Percentiles rank a stretch among this genome's conserved stretches.
Conservation (phyloP, 2,329 filamentous ascomycete genomes). For the Apiospora rasikravindrae region DNA sequence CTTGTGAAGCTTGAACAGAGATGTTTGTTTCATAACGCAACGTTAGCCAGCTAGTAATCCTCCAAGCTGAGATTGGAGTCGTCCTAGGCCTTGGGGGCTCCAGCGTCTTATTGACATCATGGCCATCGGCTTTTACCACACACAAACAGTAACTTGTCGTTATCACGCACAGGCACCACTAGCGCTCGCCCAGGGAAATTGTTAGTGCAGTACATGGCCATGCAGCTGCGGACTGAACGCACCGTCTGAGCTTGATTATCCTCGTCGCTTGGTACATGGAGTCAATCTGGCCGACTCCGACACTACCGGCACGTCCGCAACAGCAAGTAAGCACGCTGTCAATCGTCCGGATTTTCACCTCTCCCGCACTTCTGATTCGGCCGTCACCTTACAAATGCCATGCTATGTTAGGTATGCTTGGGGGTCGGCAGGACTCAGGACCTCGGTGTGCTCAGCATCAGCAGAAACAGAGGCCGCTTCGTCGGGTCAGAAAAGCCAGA, state of each 20-base stretch:
- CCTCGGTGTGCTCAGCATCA: too few species aligned
- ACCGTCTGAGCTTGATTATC: not conserved
- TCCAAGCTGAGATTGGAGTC: not conserved
- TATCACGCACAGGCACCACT: conserved; percentile 5
- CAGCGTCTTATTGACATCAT: conserved; percentile 10
- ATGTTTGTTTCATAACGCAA: not conserved
- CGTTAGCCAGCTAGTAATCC: not conserved
- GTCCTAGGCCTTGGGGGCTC: not conserved
- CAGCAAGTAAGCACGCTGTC: not conserved
- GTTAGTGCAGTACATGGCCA: conserved; percentile 27
- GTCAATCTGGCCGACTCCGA: not conserved
- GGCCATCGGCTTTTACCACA: conserved; percentile 11
- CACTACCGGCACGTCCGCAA: not conserved
- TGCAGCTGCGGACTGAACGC: not conserved
- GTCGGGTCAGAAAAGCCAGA: not conserved
- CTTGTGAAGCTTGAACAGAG: not conserved
- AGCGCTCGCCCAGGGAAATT: conserved; percentile 25
- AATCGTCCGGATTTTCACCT: not conserved
- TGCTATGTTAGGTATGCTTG: not conserved
- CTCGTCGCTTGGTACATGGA: not conserved
- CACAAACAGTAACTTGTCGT: conserved; percentile 12
- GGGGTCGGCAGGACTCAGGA: not conserved
- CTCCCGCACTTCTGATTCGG: not conserved
- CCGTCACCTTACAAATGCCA: not conserved
- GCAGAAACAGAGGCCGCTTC: not conserved